Evolutionary conservation across 805 yeast genomes (phyloP).

Genomic region (Metschnikowia sp.): DNA sequence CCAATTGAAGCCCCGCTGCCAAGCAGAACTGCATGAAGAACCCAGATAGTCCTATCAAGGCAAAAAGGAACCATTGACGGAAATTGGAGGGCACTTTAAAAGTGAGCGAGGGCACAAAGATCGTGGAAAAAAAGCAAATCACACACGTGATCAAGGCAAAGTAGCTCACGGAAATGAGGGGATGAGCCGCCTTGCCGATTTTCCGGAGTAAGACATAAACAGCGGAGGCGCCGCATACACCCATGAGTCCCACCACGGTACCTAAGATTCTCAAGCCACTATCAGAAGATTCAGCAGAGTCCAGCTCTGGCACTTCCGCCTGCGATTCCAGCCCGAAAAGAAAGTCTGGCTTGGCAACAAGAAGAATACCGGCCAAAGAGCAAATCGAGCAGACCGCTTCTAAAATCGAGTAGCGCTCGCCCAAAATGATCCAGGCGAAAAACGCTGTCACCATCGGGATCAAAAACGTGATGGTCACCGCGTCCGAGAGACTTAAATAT

Average conservation of each 20-base stretch:
- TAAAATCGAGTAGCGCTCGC: slow-evolving; percentile 60
- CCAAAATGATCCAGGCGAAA: slow-evolving; percentile 62
- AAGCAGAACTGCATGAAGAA: slow-evolving; percentile 76
- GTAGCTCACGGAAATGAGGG: slow-evolving; percentile 73
- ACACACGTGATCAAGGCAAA: slow-evolving; percentile 62
- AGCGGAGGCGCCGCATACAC: slow-evolving; percentile 65
- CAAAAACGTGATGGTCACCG: slow-evolving; percentile 75
- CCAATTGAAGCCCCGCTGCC: slow-evolving; percentile 82
- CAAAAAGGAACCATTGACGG: slow-evolving; percentile 64
- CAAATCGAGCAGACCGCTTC: slow-evolving; percentile 69
- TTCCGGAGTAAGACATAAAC: slow-evolving; percentile 70
- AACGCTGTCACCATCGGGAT: slow-evolving; percentile 75
- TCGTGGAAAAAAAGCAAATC: slow-evolving; percentile 50
- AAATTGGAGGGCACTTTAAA: slow-evolving; percentile 59
- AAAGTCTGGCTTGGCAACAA: slow-evolving; percentile 79
- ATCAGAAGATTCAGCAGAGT: slow-evolving; percentile 47
- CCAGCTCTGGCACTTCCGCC: slow-evolving; percentile 28
- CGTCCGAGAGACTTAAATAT: slow-evolving; percentile 75
- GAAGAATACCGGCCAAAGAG: slow-evolving; percentile 71
- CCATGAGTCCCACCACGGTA: slow-evolving; percentile 57
- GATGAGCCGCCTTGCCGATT: slow-evolving; percentile 77
- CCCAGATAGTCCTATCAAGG: slow-evolving; percentile 68
- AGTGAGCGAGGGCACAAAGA: slow-evolving; percentile 53
- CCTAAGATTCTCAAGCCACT: slow-evolving; percentile 60
- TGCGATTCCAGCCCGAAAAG: slow-evolving; percentile 49